Conservation (phyloP, 495 filamentous ascomycete genomes). For the Hypomontagnella submonticulosa region DNA sequence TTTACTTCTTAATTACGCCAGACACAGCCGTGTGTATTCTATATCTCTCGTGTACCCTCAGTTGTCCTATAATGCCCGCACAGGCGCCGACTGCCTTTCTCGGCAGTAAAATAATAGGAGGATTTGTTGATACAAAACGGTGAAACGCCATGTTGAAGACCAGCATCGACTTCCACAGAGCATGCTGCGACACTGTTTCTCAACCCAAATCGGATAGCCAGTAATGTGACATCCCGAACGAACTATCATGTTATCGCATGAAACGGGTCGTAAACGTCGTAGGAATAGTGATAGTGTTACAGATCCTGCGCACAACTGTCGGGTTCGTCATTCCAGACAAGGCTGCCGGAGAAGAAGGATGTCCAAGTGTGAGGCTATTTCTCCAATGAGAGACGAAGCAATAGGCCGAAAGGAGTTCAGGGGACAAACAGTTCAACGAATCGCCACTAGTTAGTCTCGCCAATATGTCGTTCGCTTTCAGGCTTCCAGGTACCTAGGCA, state of each 20-base stretch:
- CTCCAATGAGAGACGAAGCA: background rate
- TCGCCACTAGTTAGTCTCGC: constrained; percentile 47
- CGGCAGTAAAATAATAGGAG: constrained; percentile 18
- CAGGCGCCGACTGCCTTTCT: constrained; percentile 28
- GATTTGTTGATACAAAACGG: constrained; percentile 31
- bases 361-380: background rate
- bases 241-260: constrained; percentile 22
- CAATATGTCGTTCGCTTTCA: constrained; percentile 71
- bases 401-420: constrained; percentile 5
- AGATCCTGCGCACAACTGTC: constrained; percentile 16
- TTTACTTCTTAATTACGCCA: constrained; percentile 27
- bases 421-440: constrained; percentile 18
- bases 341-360: background rate
- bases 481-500: constrained; percentile 83
- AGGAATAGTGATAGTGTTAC: constrained; percentile 28
- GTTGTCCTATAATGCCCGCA: constrained; percentile 25
- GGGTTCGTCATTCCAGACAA: constrained; percentile 6
- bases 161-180: constrained; percentile 1
- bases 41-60: constrained; percentile 17
- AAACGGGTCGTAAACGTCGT: constrained; percentile 39
- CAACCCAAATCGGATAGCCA: background rate
- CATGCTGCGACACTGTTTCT: constrained; percentile 3
- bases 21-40: constrained; percentile 30
- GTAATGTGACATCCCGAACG: constrained; percentile 9
- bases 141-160: background rate